Evolutionary conservation across 345 rosid genomes (phyloP).

Genomic region (Lepidium didymum): DNA sequence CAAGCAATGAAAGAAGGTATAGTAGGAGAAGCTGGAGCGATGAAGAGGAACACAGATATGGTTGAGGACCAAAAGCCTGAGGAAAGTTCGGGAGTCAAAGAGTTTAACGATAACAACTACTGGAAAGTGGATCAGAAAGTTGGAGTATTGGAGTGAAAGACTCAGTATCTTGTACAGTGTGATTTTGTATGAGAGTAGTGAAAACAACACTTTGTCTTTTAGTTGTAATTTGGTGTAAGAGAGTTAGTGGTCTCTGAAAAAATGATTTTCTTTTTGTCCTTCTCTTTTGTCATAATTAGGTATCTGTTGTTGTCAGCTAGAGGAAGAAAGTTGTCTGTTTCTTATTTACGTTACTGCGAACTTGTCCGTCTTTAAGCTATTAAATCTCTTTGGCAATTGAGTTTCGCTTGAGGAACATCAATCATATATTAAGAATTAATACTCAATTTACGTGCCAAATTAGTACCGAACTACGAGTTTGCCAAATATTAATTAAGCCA

Average conservation of each 20-base stretch:
- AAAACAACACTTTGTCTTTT: not conserved
- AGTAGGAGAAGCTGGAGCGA: conserved; percentile 86
- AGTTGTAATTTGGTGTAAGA: not conserved
- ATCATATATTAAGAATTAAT: too few species aligned
- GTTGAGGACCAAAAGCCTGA: conserved; percentile 48
- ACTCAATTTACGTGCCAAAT: too few species aligned
- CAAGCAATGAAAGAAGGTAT: conserved; percentile 89
- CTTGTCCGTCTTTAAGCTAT: not conserved
- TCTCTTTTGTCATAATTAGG: not conserved
- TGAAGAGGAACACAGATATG: conserved; percentile 61
- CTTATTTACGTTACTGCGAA: not conserved
- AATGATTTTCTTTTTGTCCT: not conserved
- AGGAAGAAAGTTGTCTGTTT: not conserved
- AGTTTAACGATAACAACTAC: conserved; percentile 88
- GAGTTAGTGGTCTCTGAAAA: not conserved
- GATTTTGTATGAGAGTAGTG: conserved; percentile 20
- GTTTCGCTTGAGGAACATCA: not conserved
- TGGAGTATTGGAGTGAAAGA: conserved; percentile 52
- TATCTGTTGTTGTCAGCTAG: not conserved
- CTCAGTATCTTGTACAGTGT: conserved; percentile 25
- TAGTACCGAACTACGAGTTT: too few species aligned
- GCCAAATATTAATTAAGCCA: too few species aligned
- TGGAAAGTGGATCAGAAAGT: conserved; percentile 96
- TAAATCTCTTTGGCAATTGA: not conserved
- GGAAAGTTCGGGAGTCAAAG: conserved; percentile 52